These are phyloP conservation scores for Mycena floridula DNA, from an alignment of 768 basidiomycete species.

Conservation along the genomic window DNA sequence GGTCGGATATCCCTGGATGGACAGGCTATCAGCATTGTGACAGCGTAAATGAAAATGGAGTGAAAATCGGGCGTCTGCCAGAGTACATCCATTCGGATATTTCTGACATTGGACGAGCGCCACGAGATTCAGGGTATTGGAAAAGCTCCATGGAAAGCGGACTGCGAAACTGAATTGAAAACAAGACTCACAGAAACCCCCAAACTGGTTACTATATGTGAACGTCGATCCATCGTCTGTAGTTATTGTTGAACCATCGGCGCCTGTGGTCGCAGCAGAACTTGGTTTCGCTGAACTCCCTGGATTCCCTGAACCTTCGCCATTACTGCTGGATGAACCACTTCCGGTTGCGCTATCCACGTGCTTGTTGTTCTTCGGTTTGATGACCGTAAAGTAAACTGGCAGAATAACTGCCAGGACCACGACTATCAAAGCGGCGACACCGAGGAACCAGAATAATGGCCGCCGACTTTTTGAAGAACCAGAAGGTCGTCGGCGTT, in stretches of 20 bases:
- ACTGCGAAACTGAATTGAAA: no score
- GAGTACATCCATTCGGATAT: no score
- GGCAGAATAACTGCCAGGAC: slow-evolving; percentile 39
- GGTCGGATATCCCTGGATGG: slow-evolving; percentile 51
- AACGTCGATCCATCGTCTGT: slow-evolving; percentile 52
- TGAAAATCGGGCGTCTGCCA: no score
- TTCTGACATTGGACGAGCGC: neutral
- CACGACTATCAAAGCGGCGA: slow-evolving; percentile 15
- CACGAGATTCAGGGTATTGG: no score
- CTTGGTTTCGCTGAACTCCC: neutral
- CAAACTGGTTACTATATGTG: slow-evolving; percentile 57
- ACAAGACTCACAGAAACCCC: slow-evolving; percentile 44
- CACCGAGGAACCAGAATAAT: neutral
- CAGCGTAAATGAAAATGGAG: neutral
- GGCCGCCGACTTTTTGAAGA: neutral
- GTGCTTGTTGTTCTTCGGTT: slow-evolving; percentile 22
- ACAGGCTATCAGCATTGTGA: neutral
- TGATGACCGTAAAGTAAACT: slow-evolving; percentile 39
- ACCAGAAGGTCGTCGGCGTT: no score
- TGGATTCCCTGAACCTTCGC: neutral
- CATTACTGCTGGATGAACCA: neutral
- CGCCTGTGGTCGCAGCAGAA: slow-evolving; percentile 30
- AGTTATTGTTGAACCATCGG: slow-evolving; percentile 45
- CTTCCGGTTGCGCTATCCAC: slow-evolving; percentile 4
- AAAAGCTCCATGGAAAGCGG: no score